Evolutionary conservation across 2,329 filamentous ascomycete genomes (phyloP).

Genomic region (Fonsecaea monophora): DNA sequence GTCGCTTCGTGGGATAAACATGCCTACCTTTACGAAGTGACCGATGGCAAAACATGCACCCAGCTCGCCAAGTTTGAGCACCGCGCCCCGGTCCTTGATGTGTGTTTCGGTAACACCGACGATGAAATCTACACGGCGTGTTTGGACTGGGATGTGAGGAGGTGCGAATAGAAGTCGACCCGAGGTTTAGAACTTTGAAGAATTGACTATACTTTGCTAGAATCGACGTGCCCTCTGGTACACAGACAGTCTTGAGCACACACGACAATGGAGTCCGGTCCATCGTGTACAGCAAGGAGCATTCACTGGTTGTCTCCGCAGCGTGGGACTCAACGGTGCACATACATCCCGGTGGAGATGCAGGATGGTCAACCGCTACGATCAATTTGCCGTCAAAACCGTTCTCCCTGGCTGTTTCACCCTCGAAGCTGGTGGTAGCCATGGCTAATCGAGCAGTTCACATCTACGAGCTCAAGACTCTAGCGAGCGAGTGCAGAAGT

Average conservation of each 20-base stretch:
- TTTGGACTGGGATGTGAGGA: slow-evolving; percentile 84
- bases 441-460: slow-evolving; percentile 94
- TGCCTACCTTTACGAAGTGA: slow-evolving; percentile 86
- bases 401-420: slow-evolving; percentile 78
- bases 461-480: slow-evolving; percentile 84
- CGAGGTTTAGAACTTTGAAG: background rate
- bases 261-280: slow-evolving; percentile 81
- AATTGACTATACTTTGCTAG: slow-evolving; percentile 44
- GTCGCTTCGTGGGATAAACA: slow-evolving; percentile 94
- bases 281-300: slow-evolving; percentile 78
- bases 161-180: slow-evolving; percentile 54
- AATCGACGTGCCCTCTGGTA: slow-evolving; percentile 74
- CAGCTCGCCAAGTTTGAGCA: slow-evolving; percentile 66
- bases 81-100: slow-evolving; percentile 84
- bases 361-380: slow-evolving; percentile 61
- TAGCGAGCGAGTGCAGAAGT: slow-evolving; percentile 63
- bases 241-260: slow-evolving; percentile 76
- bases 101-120: slow-evolving; percentile 85
- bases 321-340: slow-evolving; percentile 95
- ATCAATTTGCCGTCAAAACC: slow-evolving; percentile 83
- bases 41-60: slow-evolving; percentile 62
- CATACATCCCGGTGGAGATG: slow-evolving; percentile 70
- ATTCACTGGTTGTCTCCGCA: slow-evolving; percentile 81
- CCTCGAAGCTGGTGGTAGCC: slow-evolving; percentile 88
- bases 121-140: slow-evolving; percentile 85